Base-by-base conservation (phyloP, 257 asterid genomes). In the Ocimum tenuiflorum region DNA sequence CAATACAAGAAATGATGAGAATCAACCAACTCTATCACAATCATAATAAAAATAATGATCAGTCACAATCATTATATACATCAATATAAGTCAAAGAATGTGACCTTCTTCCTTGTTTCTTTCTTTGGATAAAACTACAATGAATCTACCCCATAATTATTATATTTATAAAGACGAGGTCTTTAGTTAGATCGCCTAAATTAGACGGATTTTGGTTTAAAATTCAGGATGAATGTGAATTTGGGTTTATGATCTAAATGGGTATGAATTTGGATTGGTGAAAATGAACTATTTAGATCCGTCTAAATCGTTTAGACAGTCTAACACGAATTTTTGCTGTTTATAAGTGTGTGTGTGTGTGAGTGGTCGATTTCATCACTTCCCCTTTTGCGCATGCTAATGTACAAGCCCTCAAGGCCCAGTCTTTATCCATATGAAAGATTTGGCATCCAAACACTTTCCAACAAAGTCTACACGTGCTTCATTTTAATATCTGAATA, bases 21-120 rank as follows among this genome's bases (percentile, higher is more conserved):
- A 55, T n/a, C 63, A 51, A 29, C 63, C 58, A 60, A 72, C 70
- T 2, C 71, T 20, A 24, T 77, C 82, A 68, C 73, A 59, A 61
- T 55, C 52, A 65, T 59, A 54, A 64, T 70, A 27, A 48, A 71
- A 68, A 55, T 49, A 68, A 78, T 81, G 79, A 80, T 74, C 71
- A 29, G 68, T 65, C 70, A 56, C 77, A 60, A 70, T 63, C 80
- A 73, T 60, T 66, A 50, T 46, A 60, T 23, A 41, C 60, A 42
- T 53, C 73, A 63, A 54, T 15, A 43, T 71, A 65, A 43, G 66
- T 77, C 73, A 54, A 69, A 69, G 18, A 68, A 35, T 29, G 70
- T 59, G 51, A 60, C 63, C n/a, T 51, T 31, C 38, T 24, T 7
- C 46, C 20, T 29, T 14, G 29, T 18, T 24, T 7, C 46, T n/a